phyloP scores from a whole-genome alignment of 1,284 basidiomycete genomes.

The Ganoderma boninense region DNA sequence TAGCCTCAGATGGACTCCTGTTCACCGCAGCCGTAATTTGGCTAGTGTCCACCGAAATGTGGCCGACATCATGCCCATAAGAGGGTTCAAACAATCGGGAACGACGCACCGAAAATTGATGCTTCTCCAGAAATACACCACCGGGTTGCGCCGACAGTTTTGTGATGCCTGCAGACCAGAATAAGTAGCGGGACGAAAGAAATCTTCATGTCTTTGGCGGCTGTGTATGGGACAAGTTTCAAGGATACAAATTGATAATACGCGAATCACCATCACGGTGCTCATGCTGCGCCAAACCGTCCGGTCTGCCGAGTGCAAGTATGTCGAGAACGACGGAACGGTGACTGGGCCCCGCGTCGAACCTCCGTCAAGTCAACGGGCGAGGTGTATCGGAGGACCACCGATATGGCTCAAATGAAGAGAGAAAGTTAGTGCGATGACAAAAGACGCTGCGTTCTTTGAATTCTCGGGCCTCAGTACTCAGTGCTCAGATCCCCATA shows the following conservation, averaged over 20 bases:
- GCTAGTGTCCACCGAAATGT: neutral
- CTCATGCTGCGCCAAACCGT: no score
- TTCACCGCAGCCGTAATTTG: neutral
- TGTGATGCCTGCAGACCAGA: neutral
- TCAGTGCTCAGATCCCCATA: no score
- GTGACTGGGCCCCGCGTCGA: no score
- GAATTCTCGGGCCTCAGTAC: no score
- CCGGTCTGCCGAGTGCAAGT: neutral
- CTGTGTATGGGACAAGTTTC: neutral
- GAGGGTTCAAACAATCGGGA: neutral
- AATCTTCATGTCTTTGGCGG: neutral
- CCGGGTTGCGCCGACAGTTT: neutral
- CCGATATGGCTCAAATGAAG: no score
- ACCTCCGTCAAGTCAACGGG: no score
- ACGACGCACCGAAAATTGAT: neutral
- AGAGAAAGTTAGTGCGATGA: no score
- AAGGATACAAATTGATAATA: neutral
- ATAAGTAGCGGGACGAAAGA: neutral
- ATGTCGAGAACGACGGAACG: neutral
- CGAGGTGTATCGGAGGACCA: no score
- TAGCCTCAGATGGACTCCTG: neutral
- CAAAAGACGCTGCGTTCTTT: no score
- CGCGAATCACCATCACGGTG: neutral
- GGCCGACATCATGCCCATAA: neutral
- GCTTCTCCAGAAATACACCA: neutral